phyloP scores from a whole-genome alignment of 1,284 basidiomycete species.

The Kwoniella shivajii region DNA sequence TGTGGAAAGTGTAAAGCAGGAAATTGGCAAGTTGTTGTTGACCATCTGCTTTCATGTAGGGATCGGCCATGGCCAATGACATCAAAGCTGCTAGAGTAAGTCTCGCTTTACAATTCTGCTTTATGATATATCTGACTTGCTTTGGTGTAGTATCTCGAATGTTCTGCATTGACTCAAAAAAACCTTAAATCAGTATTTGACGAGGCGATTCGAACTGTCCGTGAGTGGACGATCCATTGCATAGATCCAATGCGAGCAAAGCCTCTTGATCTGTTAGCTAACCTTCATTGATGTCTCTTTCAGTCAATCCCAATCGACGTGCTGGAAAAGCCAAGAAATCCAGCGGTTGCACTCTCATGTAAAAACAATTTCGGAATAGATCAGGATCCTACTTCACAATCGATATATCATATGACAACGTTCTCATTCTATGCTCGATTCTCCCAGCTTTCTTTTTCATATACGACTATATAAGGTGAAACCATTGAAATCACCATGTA shows the following conservation, averaged over 20 bases:
- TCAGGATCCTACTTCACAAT: too few species aligned
- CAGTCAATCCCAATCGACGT: conserved; percentile 52
- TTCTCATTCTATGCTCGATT: too few species aligned
- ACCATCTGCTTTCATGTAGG: conserved; percentile 56
- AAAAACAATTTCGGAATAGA: conserved; percentile 9
- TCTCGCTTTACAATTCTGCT: not conserved
- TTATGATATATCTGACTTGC: not conserved
- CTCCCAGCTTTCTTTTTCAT: too few species aligned
- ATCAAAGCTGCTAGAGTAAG: conserved; percentile 60
- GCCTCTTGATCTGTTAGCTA: not conserved
- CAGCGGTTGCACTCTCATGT: conserved; percentile 48
- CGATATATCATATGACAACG: too few species aligned
- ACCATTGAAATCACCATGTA: too few species aligned
- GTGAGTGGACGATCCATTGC: conserved; percentile 62
- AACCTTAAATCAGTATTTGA: conserved; percentile 96
- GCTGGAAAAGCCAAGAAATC: conserved; percentile 45
- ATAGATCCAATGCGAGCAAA: too few species aligned
- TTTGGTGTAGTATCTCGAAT: conserved; percentile 44
- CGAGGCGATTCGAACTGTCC: conserved; percentile 77
- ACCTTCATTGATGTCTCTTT: not conserved
- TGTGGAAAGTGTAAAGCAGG: too few species aligned
- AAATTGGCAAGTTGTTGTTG: not conserved
- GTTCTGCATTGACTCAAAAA: conserved; percentile 87
- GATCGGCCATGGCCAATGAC: conserved; percentile 86
- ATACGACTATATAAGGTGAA: too few species aligned